Conservation (phyloP, 2,329 filamentous ascomycete species). For the Alternaria viburni region DNA sequence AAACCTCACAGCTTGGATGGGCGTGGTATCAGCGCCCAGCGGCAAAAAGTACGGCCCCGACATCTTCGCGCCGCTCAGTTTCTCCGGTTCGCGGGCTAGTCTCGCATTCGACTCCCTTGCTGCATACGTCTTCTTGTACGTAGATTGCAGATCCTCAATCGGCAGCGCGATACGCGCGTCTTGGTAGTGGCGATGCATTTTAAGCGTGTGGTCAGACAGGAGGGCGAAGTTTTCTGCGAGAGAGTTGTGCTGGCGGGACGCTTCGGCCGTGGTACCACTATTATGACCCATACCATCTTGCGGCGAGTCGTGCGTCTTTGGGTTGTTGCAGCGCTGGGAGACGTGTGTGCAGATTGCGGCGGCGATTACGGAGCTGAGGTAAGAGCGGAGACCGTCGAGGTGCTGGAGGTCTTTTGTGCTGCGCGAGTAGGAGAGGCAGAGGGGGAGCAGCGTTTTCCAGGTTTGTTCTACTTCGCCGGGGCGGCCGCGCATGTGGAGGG, state of each 20-base stretch:
- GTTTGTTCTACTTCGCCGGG: constrained; percentile 42
- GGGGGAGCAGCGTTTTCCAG: constrained; percentile 47
- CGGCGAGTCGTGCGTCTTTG: constrained; percentile 35
- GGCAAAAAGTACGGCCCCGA: constrained; percentile 51
- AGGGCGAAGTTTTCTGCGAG: constrained; percentile 35
- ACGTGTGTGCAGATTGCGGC: constrained; percentile 46
- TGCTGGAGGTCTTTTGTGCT: constrained; percentile 43
- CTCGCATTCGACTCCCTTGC: constrained; percentile 30
- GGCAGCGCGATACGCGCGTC: constrained; percentile 39
- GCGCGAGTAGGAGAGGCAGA: constrained; percentile 40
- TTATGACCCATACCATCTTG: constrained; percentile 7
- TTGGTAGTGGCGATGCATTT: constrained; percentile 32
- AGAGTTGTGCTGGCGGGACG: constrained; percentile 27
- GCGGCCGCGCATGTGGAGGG: constrained; percentile 37
- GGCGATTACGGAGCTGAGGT: constrained; percentile 50
- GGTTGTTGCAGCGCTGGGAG: constrained; percentile 31
- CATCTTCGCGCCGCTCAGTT: constrained; percentile 41
- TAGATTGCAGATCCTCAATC: constrained; percentile 44
- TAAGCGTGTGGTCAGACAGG: constrained; percentile 35
- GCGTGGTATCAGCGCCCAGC: constrained; percentile 48
- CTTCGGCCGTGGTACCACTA: constrained; percentile 20
- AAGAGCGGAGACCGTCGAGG: constrained; percentile 51
- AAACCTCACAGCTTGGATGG: constrained; percentile 54
- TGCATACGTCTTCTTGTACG: constrained; percentile 50
- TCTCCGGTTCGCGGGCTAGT: constrained; percentile 38